Base-by-base conservation (phyloP, 148 eudicot genomes). In the Suaeda aralocaspica region DNA sequence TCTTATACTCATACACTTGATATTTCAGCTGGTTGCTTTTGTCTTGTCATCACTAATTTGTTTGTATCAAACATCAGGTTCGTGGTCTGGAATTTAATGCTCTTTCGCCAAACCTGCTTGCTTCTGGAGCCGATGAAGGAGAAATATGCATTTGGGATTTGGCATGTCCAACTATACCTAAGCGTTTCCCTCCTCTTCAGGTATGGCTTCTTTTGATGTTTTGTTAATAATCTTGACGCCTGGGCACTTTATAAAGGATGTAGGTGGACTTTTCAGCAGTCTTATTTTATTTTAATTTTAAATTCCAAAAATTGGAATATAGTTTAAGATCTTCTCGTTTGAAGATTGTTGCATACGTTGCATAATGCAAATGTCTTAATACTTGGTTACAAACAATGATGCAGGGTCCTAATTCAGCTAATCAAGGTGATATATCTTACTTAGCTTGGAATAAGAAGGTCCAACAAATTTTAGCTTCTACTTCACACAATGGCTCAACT, bases 101-200 rank as follows among this genome's bases (percentile, higher is more conserved):
- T 16, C 62, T 84, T 49, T 42, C 87, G 11, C 96, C 97, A 50
- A 81, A 87, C 55, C 82, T 82, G 73, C 96, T 94, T 52, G 96
- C 97, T 67, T 89, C 99, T 82, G 98, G 98, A 64, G 98, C 97
- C 64, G 99, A 94, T 78, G 99, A 94, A 78, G 98, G 98, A 36
- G 97, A 94, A 79, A 94, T 94, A 9, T 89, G 88, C 78, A 83
- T 94, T 59, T 94, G 99, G 99, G 97, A 94, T 86, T 45, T 94
- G 79, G 75, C 86, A 61, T 75, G 82, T 69, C 97, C 91, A 19
- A 66, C 78, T 49, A 87, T 83, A 41, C 93, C 97, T 72, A 75
- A 80, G 12, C 91, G 83, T 75, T 87, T 81, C 79, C 96, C 96
- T 39, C 87, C 96, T 69, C 89, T 91, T 36, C 86, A 75, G 88